Percentiles rank a stretch among this genome's conserved stretches.
Evolutionary conservation across 805 yeast species (phyloP).

Genomic region (Wickerhamomyces bovis): DNA sequence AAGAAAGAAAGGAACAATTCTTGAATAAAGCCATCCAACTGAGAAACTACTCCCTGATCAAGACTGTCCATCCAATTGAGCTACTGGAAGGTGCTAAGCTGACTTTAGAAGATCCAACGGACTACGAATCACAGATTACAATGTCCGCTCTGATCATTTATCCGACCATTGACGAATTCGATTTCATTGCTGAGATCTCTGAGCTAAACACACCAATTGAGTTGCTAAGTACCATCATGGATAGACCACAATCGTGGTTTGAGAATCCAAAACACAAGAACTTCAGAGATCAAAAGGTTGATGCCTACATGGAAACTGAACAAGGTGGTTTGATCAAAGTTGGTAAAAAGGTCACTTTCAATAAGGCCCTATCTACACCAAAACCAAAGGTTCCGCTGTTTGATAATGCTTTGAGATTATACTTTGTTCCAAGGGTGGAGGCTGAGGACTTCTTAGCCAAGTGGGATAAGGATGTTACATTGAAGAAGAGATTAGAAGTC

Average conservation of each 20-base stretch:
- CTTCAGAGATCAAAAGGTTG: conserved; percentile 53
- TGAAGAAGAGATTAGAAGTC: conserved; percentile 36
- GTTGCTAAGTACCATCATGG: conserved; percentile 50
- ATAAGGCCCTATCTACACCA: conserved; percentile 55
- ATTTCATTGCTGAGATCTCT: conserved; percentile 67
- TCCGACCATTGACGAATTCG: conserved; percentile 81
- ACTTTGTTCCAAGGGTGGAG: conserved; percentile 71
- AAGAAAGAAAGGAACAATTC: conserved; percentile 35
- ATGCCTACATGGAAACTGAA: conserved; percentile 75
- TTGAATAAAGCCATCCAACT: conserved; percentile 54
- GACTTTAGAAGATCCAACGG: conserved; percentile 56
- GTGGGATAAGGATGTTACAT: conserved; percentile 60
- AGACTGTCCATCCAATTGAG: conserved; percentile 50
- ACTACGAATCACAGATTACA: conserved; percentile 71
- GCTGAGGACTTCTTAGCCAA: conserved; percentile 56
- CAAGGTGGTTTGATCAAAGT: conserved; percentile 81
- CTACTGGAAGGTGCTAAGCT: conserved; percentile 47
- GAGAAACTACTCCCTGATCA: conserved; percentile 48
- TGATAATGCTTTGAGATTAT: conserved; percentile 65
- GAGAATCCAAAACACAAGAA: conserved; percentile 50
- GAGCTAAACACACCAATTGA: conserved; percentile 67
- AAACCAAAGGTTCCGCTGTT: conserved; percentile 69
- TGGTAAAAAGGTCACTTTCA: conserved; percentile 68
- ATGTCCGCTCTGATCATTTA: conserved; percentile 77
- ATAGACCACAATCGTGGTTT: conserved; percentile 68